Evolutionary conservation across 805 yeast genomes (phyloP), one percentile per base, ranked within the genome.

Genomic region (Metschnikowia reukaufii): DNA sequence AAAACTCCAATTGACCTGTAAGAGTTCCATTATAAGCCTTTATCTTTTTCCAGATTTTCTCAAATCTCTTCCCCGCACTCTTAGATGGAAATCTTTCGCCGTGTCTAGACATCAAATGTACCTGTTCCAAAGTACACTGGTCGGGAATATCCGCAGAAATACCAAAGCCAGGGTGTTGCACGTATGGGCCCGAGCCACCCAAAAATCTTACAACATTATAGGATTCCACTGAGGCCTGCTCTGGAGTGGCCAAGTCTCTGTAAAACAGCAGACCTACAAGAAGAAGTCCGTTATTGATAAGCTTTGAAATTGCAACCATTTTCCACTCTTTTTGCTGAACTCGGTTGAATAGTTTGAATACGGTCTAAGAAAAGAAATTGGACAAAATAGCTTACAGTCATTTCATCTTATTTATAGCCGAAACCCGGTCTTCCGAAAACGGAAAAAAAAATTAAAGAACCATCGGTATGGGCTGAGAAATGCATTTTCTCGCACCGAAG

Each of bases 71-170:
- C 6, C 74, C 74, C 20, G 52, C 57, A 18, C 62, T 50, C 30
- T 50, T 53, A 10, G 72, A 60, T 6, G 76, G 89, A 57, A 73
- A 86, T 53, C 96, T 72, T 63, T 87, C 94, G 16, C 92, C 95
- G 60, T 88, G 95, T 58, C 96, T 77, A 54, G 83, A 81, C 42
- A 85, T 67, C 23, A 86, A 65, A 54, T 84, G 89, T 6, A 84
- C 88, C 63, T 86, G 92, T 55, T 79, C 79, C 44, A 83, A 69
- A 4, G 64, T 56, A 62, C 87, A 83, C 36, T 68, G 69, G 5
- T 63, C 68, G 17, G 86, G 84, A 1, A 70, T 52, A 12, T 67
- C 78, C 12, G 72, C 60, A 13, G 76, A 65, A 31, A 82, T 73
- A 3, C 86, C 86, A 54, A 62, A 77, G 1, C 85, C 85, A 3